Conservation (phyloP, 176 grass and related monocot genomes). For the Aegilops longissima region DNA sequence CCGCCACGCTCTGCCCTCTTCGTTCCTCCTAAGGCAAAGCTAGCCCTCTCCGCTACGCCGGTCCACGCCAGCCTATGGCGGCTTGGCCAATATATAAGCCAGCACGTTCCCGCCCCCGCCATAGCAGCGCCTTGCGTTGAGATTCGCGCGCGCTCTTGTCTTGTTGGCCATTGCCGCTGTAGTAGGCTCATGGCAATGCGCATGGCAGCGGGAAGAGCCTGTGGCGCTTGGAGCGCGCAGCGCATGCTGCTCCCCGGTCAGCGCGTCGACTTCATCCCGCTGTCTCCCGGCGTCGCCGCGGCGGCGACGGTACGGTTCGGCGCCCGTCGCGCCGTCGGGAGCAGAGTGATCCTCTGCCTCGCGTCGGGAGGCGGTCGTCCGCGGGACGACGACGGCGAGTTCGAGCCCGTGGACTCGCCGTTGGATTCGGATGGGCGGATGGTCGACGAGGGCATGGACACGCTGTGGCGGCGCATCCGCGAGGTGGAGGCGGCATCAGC, state of each 20-base stretch:
- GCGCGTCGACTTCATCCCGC: neutral
- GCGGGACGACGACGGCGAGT: neutral
- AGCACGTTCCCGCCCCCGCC: neutral
- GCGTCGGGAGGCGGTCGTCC: neutral
- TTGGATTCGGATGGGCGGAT: neutral
- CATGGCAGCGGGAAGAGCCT: neutral
- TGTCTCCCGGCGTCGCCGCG: neutral
- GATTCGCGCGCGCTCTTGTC: neutral
- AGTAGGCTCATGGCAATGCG: neutral
- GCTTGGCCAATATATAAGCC: too few species aligned
- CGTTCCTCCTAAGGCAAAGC: too few species aligned
- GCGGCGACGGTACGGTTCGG: neutral
- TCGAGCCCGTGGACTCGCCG: neutral
- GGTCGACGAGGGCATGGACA: slow-evolving; percentile 65
- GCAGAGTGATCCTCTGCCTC: neutral
- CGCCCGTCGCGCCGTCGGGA: neutral
- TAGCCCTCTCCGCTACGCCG: neutral
- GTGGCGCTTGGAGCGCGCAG: neutral
- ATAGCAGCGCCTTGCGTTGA: neutral
- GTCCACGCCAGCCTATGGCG: neutral
- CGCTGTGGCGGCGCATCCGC: slow-evolving; percentile 55
- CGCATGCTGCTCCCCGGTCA: neutral
- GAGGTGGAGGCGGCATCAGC: slow-evolving; percentile 26
- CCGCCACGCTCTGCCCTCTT: too few species aligned
- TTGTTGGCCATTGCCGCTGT: too few species aligned